Percentiles rank a stretch among this genome's conserved stretches.
Conservation (phyloP, 2,329 filamentous ascomycete genomes). For the Hypoxylon sp. region DNA sequence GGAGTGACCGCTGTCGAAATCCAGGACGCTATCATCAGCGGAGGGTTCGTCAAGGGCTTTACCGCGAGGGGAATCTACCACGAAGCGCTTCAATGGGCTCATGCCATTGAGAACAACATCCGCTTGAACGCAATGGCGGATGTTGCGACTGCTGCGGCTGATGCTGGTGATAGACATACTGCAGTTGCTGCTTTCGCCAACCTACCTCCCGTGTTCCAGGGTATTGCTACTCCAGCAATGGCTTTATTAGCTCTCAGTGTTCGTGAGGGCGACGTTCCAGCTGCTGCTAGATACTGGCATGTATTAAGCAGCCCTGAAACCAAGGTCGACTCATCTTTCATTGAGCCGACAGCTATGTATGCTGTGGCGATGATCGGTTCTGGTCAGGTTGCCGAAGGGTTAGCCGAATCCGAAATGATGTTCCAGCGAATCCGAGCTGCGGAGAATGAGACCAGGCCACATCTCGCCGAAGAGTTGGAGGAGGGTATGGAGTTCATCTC, state of each 20-base stretch:
- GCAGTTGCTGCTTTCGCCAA: slow-evolving; percentile 76
- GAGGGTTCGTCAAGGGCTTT: slow-evolving; percentile 84
- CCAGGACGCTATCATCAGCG: slow-evolving; percentile 77
- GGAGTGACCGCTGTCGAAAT: slow-evolving; percentile 71
- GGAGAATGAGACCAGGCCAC: slow-evolving; percentile 62
- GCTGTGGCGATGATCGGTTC: slow-evolving; percentile 88
- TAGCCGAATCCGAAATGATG: slow-evolving; percentile 85
- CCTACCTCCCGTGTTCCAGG: slow-evolving; percentile 65
- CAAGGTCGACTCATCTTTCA: slow-evolving; percentile 73
- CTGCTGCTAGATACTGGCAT: slow-evolving; percentile 85
- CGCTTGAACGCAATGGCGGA: slow-evolving; percentile 75
- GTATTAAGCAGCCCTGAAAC: slow-evolving; percentile 74
- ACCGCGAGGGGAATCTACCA: slow-evolving; percentile 77
- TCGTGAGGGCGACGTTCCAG: slow-evolving; percentile 81
- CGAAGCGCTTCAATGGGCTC: slow-evolving; percentile 81
- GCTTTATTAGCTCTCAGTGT: slow-evolving; percentile 90
- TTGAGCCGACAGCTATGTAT: slow-evolving; percentile 93
- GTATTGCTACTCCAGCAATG: slow-evolving; percentile 72
- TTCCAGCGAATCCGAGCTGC: slow-evolving; percentile 83
- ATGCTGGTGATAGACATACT: slow-evolving; percentile 77
- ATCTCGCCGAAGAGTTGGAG: slow-evolving; percentile 83
- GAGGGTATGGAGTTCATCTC: slow-evolving; percentile 81
- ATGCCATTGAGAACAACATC: slow-evolving; percentile 70
- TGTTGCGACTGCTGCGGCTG: slow-evolving; percentile 83
- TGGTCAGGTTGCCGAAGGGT: slow-evolving; percentile 84